phyloP scores from a whole-genome alignment of 257 asterid species.

The Plantago elongata region DNA sequence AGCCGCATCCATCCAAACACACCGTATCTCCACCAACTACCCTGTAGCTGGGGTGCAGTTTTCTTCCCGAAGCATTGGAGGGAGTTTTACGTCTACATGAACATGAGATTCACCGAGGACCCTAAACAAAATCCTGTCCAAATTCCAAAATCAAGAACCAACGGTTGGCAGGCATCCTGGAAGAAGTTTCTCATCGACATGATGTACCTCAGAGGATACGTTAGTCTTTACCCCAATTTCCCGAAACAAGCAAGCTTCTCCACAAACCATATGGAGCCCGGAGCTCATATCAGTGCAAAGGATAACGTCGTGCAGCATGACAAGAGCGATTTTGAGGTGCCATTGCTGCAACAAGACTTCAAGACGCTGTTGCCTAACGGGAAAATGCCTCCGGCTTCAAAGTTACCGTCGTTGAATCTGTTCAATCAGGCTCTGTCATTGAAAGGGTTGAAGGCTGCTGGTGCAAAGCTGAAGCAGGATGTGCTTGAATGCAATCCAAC shows the following conservation, averaged over 20 bases:
- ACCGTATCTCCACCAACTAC: conserved; percentile 90
- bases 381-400: conserved; percentile 80
- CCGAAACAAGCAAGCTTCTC: conserved; percentile 91
- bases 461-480: conserved; percentile 75
- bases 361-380: conserved; percentile 56
- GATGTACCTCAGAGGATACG: conserved; percentile 93
- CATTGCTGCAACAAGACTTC: conserved; percentile 66
- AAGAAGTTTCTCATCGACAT: conserved; percentile 87
- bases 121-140: conserved; percentile 88
- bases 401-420: conserved; percentile 68
- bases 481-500: conserved; percentile 59
- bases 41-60: conserved; percentile 96
- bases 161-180: conserved; percentile 99
- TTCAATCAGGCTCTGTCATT: conserved; percentile 82
- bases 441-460: conserved; percentile 82
- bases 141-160: conserved; percentile 89
- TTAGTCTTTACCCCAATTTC: conserved; percentile 78
- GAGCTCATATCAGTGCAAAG: conserved; percentile 86
- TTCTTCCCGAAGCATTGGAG: conserved; percentile 95
- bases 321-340: conserved; percentile 82
- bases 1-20: conserved; percentile 76
- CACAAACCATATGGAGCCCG: conserved; percentile 96
- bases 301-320: conserved; percentile 72
- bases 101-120: conserved; percentile 80
- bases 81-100: conserved; percentile 91